Conservation (phyloP, 768 basidiomycete species). For the Podaxis pistillaris region DNA sequence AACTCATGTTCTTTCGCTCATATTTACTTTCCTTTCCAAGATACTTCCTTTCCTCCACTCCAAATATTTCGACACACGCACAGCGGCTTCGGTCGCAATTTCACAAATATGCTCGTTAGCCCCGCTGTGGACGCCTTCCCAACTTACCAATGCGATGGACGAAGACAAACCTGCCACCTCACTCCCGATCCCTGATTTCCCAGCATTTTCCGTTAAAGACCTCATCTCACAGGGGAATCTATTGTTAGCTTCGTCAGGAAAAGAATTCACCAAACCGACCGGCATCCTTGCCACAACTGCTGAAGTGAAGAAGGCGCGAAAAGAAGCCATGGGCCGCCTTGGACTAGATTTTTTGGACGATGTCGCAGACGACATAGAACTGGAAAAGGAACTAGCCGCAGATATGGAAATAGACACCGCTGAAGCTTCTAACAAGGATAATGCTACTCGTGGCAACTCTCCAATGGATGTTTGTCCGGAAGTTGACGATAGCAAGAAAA, state of each 20-base stretch:
- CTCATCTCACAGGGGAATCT: conserved; percentile 75
- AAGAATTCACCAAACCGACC: conserved; percentile 79
- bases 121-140: conserved; percentile 72
- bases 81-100: conserved; percentile 85
- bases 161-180: conserved; percentile 23
- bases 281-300: conserved; percentile 70
- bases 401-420: conserved; percentile 51
- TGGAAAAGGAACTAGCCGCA: conserved; percentile 77
- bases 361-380: conserved; percentile 80
- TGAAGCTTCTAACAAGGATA: conserved; percentile 16
- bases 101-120: conserved; percentile 84
- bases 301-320: conserved; percentile 84
- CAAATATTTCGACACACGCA: conserved; percentile 88
- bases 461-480: conserved; percentile 37
- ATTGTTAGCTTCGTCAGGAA: conserved; percentile 89
- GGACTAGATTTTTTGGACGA: conserved; percentile 85
- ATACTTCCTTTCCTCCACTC: conserved; percentile 90
- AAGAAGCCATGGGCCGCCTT: conserved; percentile 84
- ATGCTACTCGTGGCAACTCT: conserved; percentile 6
- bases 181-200: conserved; percentile 54
- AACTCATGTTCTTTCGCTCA: conserved; percentile 12
- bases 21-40: conserved; percentile 35
- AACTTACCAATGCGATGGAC: conserved; percentile 27
- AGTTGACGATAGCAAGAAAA: conserved; percentile 35
- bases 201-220: conserved; percentile 73